These are phyloP conservation scores for Hypomyces rosellus DNA, from an alignment of 2,329 filamentous ascomycete genomes.

Conservation along the genomic window DNA sequence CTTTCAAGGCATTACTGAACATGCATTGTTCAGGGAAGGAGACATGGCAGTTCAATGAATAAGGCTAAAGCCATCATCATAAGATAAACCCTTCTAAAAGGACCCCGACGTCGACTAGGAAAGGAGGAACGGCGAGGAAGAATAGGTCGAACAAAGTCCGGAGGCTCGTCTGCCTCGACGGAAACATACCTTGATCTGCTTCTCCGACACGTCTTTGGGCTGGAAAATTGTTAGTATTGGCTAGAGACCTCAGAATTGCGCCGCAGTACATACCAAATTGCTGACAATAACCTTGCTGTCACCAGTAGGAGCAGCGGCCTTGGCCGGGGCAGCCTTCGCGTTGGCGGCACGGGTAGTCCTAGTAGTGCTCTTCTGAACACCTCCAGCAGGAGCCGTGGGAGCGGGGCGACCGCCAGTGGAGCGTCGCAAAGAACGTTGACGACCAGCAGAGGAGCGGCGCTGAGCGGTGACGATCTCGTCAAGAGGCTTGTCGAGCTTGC, in stretches of 20 bases:
- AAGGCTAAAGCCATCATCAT: neutral
- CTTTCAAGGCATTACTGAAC: conserved; percentile 7
- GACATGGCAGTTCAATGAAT: conserved; percentile 6
- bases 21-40: conserved; percentile 8
- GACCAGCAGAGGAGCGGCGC: conserved; percentile 48
- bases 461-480: conserved; percentile 90
- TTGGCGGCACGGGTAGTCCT: conserved; percentile 53
- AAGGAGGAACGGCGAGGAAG: conserved; percentile 33
- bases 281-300: conserved; percentile 98
- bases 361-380: conserved; percentile 71
- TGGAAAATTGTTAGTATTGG: conserved; percentile 46
- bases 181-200: conserved; percentile 99
- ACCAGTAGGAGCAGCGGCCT: conserved; percentile 53
- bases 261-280: conserved; percentile 70
- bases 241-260: neutral
- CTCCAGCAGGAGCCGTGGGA: conserved; percentile 68
- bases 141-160: conserved; percentile 63
- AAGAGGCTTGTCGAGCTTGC: conserved; percentile 93
- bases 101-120: conserved; percentile 22
- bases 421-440: conserved; percentile 45
- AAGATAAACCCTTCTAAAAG: conserved; percentile 7
- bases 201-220: conserved; percentile 94
- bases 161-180: conserved; percentile 63
- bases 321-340: conserved; percentile 58
- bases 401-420: conserved; percentile 45